A percentile compares a stretch with the other conserved stretches of the same genome.
Evolutionary conservation across 1,139 yeast species (phyloP).

Genomic region (Candida smagusa): DNA sequence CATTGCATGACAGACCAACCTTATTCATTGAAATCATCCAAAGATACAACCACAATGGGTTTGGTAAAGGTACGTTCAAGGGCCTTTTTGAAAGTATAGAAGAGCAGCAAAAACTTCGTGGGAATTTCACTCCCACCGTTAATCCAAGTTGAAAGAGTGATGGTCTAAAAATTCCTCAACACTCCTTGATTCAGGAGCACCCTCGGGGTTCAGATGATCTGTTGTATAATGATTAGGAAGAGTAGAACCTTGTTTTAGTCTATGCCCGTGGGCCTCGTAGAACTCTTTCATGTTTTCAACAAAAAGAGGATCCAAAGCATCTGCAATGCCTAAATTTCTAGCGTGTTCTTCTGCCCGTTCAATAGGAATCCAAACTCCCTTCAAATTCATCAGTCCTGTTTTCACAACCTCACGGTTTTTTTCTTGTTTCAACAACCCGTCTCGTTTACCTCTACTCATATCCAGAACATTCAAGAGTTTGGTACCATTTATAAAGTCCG

Average conservation of each 20-base stretch:
- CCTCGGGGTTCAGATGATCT: too few species aligned
- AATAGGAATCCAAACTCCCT: conserved; percentile 58
- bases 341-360: conserved; percentile 53
- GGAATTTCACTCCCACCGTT: conserved; percentile 29
- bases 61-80: conserved; percentile 85
- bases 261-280: conserved; percentile 27
- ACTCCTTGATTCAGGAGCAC: too few species aligned
- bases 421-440: conserved; percentile 52
- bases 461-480: conserved; percentile 54
- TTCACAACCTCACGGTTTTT: conserved; percentile 44
- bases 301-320: conserved; percentile 44
- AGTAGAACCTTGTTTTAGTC: conserved; percentile 5
- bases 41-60: conserved; percentile 75
- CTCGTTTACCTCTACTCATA: conserved; percentile 56
- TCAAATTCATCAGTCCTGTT: conserved; percentile 52
- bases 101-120: conserved; percentile 52
- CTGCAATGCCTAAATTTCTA: conserved; percentile 43
- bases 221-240: too few species aligned
- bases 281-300: conserved; percentile 39
- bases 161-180: too few species aligned
- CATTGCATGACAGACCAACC: conserved; percentile 75
- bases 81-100: conserved; percentile 79
- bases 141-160: too few species aligned
- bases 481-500: conserved; percentile 52
- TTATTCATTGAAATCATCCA: conserved; percentile 78